A percentile compares a stretch with the other conserved stretches of the same genome.
phyloP scores from a whole-genome alignment of 176 grass and related monocot genomes.

The Leersia perrieri region DNA sequence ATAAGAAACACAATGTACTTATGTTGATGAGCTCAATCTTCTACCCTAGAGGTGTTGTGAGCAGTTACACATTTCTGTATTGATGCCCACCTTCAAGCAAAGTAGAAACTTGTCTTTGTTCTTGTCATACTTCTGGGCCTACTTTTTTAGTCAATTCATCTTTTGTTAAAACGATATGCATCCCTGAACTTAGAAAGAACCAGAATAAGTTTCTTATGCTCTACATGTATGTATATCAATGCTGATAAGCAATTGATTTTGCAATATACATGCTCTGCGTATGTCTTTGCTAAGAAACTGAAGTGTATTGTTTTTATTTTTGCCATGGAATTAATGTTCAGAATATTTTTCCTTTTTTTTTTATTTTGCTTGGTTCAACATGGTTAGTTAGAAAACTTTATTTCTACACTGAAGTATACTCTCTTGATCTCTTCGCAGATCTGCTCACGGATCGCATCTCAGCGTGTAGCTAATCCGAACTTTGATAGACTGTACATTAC shows the following conservation, averaged over 20 bases:
- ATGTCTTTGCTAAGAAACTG: not conserved
- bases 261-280: not conserved
- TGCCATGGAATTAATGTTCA: not conserved
- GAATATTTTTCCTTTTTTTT: not conserved
- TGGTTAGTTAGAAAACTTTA: not conserved
- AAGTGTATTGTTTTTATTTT: not conserved
- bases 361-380: not conserved
- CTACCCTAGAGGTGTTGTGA: not conserved
- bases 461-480: conserved; percentile 43
- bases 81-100: conserved; percentile 1
- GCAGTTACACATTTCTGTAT: not conserved
- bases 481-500: conserved; percentile 68
- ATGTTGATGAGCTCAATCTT: not conserved
- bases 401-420: conserved; percentile 18
- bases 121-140: not conserved
- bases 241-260: not conserved
- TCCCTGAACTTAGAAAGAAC: not conserved
- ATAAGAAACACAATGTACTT: not conserved
- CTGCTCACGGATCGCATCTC: conserved; percentile 60
- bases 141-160: not conserved
- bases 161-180: not conserved
- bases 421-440: conserved; percentile 57
- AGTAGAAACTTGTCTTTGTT: not conserved
- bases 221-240: not conserved
- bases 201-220: not conserved